Base-by-base conservation (phyloP, 495 filamentous ascomycete genomes). In the Penicillium turbatum region DNA sequence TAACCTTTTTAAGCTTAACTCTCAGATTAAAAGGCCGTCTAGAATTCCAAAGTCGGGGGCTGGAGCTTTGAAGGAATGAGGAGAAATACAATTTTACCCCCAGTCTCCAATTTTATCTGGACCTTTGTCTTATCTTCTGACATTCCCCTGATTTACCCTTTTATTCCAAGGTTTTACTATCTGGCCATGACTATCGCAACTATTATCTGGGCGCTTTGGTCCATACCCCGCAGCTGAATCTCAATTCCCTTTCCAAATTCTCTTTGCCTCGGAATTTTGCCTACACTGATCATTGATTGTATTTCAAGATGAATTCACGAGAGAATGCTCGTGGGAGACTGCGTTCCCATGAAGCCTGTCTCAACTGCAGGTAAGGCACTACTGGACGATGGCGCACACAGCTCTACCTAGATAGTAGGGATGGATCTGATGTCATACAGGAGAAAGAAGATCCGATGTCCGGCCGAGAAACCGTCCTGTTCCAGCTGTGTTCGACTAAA, bases 391-490 rank as follows among this genome's bases (percentile, higher is more conserved):
- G 8, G 3, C 0, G 5, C 35, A 15, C 5, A 37, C n/a, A 37
- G 35, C 35, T 10, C 11, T 19, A 7, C 4, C 21, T 4, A n/a
- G n/a, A n/a, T n/a, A n/a, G n/a, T 29, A 10, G 29, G 10, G 0
- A 34, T 30, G 8, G 9, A 41, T 29, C 42, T 63, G n/a, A 54
- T 50, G 11, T 42, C 29, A 9, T 29, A 48, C 38, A 76, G 72
- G 61, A 56, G 73, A 50, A 76, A 78, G 59, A 78, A 78, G 49
- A 74, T 65, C 11, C 71, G 74, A 17, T 78, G 74, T 57, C 74
- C 74, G 2, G 74, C 72, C 7, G 74, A 78, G 54, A 74, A 69
- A 45, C 74, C 74, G 10, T 57, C 68, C 1, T 78, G 74, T 43
- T 78, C 74, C 15, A 74, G 68, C 53, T 78, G 74, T 53, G 59